Evolutionary conservation across 306 rosid species (phyloP).

Genomic region (Pterocarpus macrocarpus): DNA sequence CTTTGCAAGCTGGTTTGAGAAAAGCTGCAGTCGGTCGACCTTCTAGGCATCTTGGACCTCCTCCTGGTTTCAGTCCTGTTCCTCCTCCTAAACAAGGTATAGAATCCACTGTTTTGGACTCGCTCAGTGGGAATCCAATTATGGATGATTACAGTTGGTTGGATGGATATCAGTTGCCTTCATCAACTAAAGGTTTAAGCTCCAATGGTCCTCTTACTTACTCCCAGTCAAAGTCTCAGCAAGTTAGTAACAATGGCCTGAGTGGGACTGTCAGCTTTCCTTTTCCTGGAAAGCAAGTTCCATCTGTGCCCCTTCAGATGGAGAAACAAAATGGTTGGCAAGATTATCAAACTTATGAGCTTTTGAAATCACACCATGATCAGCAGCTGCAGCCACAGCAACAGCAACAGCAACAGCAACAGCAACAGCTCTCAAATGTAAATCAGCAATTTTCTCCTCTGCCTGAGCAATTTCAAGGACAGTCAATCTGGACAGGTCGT

Average conservation of each 20-base stretch:
- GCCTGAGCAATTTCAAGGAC: conserved; percentile 94
- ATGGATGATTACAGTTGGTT: conserved; percentile 97
- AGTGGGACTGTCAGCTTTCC: conserved; percentile 73
- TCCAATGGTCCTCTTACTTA: conserved; percentile 53
- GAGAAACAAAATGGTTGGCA: conserved; percentile 77
- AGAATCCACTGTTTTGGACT: conserved; percentile 62
- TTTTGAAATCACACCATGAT: conserved; percentile 66
- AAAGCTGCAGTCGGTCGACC: conserved; percentile 83
- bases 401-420: conserved; percentile 56
- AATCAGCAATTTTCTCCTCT: conserved; percentile 66
- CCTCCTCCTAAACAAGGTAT: conserved; percentile 65
- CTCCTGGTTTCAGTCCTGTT: conserved; percentile 83
- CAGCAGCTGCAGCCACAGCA: conserved; percentile 73
- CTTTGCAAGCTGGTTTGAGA: conserved; percentile 58
- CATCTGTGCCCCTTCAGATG: conserved; percentile 55
- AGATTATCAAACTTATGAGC: conserved; percentile 71
- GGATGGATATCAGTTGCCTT: conserved; percentile 93
- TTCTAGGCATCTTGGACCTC: conserved; percentile 90
- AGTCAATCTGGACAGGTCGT: conserved; percentile 84
- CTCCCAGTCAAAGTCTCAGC: conserved; percentile 59
- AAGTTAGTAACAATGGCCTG: conserved; percentile 57
- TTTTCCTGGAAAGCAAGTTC: conserved; percentile 87
- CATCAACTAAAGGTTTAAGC: conserved; percentile 61
- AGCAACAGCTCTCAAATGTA: conserved; percentile 57
- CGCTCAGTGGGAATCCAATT: conserved; percentile 62